A percentile compares a stretch with the other conserved stretches of the same genome.
These are phyloP conservation scores for Omphalotus guepiniiformis DNA, from an alignment of 768 basidiomycete species.

Conservation along the genomic window DNA sequence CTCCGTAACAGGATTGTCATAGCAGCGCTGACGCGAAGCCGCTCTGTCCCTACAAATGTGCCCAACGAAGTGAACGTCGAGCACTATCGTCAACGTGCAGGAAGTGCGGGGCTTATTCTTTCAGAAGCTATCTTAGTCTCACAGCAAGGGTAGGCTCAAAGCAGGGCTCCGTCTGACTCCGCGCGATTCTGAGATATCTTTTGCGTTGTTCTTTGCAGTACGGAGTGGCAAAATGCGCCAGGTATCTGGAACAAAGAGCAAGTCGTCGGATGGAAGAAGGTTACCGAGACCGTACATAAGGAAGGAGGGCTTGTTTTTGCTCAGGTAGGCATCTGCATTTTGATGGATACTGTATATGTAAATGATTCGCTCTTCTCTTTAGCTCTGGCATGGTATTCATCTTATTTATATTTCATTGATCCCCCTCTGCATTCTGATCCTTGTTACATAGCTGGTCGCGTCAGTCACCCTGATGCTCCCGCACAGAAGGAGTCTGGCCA, in stretches of 20 bases:
- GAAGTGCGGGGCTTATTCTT: slow-evolving; percentile 34
- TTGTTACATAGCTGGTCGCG: slow-evolving; percentile 17
- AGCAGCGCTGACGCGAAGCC: slow-evolving; percentile 38
- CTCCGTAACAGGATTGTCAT: slow-evolving; percentile 36
- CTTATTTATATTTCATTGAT: background rate
- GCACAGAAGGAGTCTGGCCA: slow-evolving; percentile 19
- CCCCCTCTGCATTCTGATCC: background rate
- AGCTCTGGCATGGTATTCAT: slow-evolving; percentile 3
- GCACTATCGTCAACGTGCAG: slow-evolving; percentile 38
- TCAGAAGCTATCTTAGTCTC: slow-evolving; percentile 36
- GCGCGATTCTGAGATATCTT: background rate
- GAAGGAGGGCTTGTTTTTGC: slow-evolving; percentile 40
- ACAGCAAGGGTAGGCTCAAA: slow-evolving; percentile 34
- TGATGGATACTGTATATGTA: background rate
- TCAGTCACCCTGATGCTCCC: slow-evolving; percentile 20
- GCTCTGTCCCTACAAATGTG: slow-evolving; percentile 30
- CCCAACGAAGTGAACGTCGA: slow-evolving; percentile 35
- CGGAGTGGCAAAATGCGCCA: slow-evolving; percentile 41
- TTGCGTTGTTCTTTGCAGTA: slow-evolving; percentile 18
- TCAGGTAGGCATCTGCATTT: slow-evolving; percentile 28
- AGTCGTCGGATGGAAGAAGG: slow-evolving; percentile 39
- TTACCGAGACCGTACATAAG: slow-evolving; percentile 43
- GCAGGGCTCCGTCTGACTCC: background rate
- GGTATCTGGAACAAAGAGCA: slow-evolving; percentile 46
- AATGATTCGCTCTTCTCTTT: background rate